These are phyloP conservation scores for Myriangium duriaei DNA, from an alignment of 2,329 filamentous ascomycete species.

Conservation along the genomic window DNA sequence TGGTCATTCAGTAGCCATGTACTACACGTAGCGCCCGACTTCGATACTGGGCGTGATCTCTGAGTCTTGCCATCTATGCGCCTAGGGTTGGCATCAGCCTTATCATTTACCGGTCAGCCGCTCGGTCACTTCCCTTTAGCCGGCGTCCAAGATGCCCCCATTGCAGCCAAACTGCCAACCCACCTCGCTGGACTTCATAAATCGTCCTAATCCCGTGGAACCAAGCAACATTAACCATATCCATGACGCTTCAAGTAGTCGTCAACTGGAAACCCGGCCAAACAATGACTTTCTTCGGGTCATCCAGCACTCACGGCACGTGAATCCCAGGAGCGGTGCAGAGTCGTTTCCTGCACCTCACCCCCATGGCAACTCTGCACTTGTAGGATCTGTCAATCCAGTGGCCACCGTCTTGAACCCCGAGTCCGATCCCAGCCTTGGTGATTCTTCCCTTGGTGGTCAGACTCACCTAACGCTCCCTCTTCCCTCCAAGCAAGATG, in stretches of 20 bases:
- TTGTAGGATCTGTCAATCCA: constrained; percentile 21
- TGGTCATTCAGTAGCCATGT: too few relatives aligned
- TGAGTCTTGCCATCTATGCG: too few relatives aligned
- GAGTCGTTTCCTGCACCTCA: constrained; percentile 3
- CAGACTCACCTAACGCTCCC: constrained; percentile 22
- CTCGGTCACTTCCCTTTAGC: too few relatives aligned
- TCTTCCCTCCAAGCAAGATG: constrained; percentile 20
- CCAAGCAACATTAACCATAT: constrained; percentile 21
- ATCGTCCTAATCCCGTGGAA: constrained; percentile 25
- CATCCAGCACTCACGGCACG: constrained; percentile 13
- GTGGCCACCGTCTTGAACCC: constrained; percentile 25
- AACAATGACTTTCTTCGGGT: constrained; percentile 18
- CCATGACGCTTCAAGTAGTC: constrained; percentile 18
- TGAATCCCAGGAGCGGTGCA: constrained; percentile 4
- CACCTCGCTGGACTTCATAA: constrained; percentile 17
- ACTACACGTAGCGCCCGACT: too few relatives aligned
- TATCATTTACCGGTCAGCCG: too few relatives aligned
- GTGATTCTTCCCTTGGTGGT: constrained; percentile 15
- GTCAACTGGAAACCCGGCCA: constrained; percentile 17
- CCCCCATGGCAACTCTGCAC: constrained; percentile 3
- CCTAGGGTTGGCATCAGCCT: too few relatives aligned
- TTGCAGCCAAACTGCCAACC: constrained; percentile 4
- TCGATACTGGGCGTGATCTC: too few relatives aligned
- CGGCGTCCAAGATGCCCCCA: constrained; percentile 1
- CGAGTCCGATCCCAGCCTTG: constrained; percentile 17